Evolutionary conservation across 73 alveolate genomes (phyloP).

Genomic region (Tetrahymena malaccensis): DNA sequence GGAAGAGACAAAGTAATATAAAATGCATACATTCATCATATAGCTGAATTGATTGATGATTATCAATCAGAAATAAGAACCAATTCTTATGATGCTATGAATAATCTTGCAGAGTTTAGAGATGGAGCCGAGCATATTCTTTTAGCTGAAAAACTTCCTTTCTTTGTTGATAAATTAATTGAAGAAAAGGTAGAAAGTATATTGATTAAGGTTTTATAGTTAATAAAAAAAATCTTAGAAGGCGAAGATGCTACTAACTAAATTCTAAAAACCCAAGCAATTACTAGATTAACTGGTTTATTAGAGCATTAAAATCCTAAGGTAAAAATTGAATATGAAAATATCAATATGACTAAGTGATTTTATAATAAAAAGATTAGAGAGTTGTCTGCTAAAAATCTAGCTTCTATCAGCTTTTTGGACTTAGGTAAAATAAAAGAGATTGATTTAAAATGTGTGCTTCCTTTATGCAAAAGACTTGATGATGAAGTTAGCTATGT

Average conservation of each 20-base stretch:
- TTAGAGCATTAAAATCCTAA: slow-evolving; percentile 11
- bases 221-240: slow-evolving; percentile 13
- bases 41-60: slow-evolving; percentile 27
- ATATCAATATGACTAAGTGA: background rate
- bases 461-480: slow-evolving; percentile 13
- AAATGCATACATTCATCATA: slow-evolving; percentile 6
- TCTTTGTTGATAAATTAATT: slow-evolving; percentile 27
- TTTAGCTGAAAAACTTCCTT: background rate
- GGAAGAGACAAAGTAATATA: slow-evolving; percentile 39
- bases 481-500: slow-evolving; percentile 16
- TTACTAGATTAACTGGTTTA: slow-evolving; percentile 13
- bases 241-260: slow-evolving; percentile 30
- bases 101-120: slow-evolving; percentile 28
- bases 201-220: background rate
- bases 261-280: slow-evolving; percentile 26
- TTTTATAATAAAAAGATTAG: background rate
- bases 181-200: slow-evolving; percentile 25
- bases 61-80: slow-evolving; percentile 2
- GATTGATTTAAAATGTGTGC: slow-evolving; percentile 15
- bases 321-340: background rate
- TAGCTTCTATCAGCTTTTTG: slow-evolving; percentile 24
- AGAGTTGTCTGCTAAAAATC: slow-evolving; percentile 20
- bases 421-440: slow-evolving; percentile 27
- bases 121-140: slow-evolving; percentile 37
- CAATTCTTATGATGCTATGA: slow-evolving; percentile 16